phyloP scores from a whole-genome alignment of 169 alveolate genomes.

The Plasmodium knowlesi region DNA sequence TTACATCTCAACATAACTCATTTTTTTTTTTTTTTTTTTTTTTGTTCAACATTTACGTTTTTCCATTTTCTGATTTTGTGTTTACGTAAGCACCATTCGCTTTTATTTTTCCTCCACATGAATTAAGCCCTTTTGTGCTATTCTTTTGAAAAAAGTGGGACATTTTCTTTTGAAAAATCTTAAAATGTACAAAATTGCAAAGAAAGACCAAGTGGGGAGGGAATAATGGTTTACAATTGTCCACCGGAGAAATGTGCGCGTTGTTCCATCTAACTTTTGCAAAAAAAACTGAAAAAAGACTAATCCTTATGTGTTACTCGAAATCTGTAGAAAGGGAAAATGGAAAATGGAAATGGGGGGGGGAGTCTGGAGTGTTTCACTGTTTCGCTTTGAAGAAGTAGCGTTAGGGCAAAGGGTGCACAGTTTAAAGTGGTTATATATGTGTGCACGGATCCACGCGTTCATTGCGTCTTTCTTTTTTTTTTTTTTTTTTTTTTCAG shows the following conservation, averaged over 20 bases:
- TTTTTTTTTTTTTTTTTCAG: not conserved
- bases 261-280: not conserved
- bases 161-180: not conserved
- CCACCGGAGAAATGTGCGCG: not conserved
- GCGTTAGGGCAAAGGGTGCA: not conserved
- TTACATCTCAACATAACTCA: not conserved
- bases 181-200: not conserved
- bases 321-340: not conserved
- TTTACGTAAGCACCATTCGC: not conserved
- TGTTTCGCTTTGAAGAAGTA: not conserved
- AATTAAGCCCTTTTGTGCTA: not conserved
- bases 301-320: not conserved
- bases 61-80: not conserved
- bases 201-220: not conserved
- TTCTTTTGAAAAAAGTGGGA: not conserved
- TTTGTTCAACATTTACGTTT: not conserved
- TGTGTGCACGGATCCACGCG: not conserved
- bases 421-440: not conserved
- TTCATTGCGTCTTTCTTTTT: not conserved
- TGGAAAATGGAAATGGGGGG: not conserved
- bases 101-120: not conserved
- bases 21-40: not conserved
- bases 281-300: not conserved
- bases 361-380: not conserved
- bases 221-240: not conserved